Percentiles rank a stretch among this genome's conserved stretches.
Conservation (phyloP, 2,329 filamentous ascomycete species). For the Claviceps lovelessii region DNA sequence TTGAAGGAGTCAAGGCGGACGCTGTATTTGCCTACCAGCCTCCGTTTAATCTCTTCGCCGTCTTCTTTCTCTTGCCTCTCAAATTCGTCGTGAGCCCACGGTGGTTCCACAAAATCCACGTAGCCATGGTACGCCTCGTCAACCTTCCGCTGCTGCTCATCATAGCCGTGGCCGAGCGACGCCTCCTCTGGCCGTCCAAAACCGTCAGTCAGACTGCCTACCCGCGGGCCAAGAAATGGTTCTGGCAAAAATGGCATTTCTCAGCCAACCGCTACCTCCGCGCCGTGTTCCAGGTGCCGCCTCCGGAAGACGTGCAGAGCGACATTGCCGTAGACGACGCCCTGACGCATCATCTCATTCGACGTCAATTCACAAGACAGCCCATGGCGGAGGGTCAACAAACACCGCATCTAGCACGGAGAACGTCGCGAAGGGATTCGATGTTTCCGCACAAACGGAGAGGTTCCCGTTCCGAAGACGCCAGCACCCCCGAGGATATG, state of each 20-base stretch:
- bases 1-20: conserved; percentile 75
- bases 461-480: conserved; percentile 30
- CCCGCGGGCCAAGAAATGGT: conserved; percentile 25
- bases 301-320: conserved; percentile 44
- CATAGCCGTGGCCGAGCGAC: conserved; percentile 57
- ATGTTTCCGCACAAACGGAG: conserved; percentile 39
- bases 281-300: conserved; percentile 57
- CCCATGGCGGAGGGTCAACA: conserved; percentile 19
- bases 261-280: conserved; percentile 59
- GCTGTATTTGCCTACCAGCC: conserved; percentile 72
- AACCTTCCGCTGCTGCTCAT: conserved; percentile 62
- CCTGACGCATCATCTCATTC: conserved; percentile 42
- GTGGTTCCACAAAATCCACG: conserved; percentile 86
- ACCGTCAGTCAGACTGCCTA: conserved; percentile 9
- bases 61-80: conserved; percentile 59
- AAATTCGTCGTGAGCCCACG: conserved; percentile 65
- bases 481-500: conserved; percentile 30
- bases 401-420: conserved; percentile 12
- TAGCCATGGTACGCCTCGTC: conserved; percentile 56
- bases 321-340: conserved; percentile 47
- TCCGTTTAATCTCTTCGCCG: conserved; percentile 68
- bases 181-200: conserved; percentile 43
- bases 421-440: conserved; percentile 37
- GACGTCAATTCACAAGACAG: conserved; percentile 38
- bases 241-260: conserved; percentile 55